A percentile compares a stretch with the other conserved stretches of the same genome.
phyloP scores from a whole-genome alignment of 2,329 filamentous ascomycete species.

The Colletotrichum sp. region DNA sequence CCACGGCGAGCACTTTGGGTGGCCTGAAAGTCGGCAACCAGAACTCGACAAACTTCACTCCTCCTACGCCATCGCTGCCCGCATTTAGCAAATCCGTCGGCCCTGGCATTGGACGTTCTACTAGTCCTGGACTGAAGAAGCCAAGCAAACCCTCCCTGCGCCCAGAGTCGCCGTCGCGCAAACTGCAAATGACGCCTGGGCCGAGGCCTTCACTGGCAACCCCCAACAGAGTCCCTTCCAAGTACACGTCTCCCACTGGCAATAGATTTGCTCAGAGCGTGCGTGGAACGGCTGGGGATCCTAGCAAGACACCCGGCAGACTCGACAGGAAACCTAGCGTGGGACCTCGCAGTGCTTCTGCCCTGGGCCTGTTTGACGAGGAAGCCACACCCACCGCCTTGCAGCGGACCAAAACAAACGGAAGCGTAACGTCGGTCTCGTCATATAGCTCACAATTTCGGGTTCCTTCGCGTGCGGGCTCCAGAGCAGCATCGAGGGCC shows the following conservation, averaged over 20 bases:
- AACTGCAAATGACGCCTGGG: conserved; percentile 66
- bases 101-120: conserved; percentile 58
- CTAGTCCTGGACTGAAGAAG: conserved; percentile 75
- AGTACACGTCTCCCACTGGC: conserved; percentile 68
- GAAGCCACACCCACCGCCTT: conserved; percentile 61
- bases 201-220: conserved; percentile 63
- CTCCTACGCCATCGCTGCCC: conserved; percentile 68
- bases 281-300: conserved; percentile 65
- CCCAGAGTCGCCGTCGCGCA: conserved; percentile 84
- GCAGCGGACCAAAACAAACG: conserved; percentile 58
- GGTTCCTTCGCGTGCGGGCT: conserved; percentile 50
- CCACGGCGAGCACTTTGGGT: conserved; percentile 66
- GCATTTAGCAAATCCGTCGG: conserved; percentile 92
- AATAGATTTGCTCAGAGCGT: conserved; percentile 69
- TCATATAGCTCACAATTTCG: conserved; percentile 59
- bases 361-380: conserved; percentile 61
- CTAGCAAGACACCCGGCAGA: conserved; percentile 56
- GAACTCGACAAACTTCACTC: conserved; percentile 64
- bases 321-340: conserved; percentile 56
- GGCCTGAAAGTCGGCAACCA: conserved; percentile 60
- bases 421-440: conserved; percentile 58
- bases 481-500: conserved; percentile 39
- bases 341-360: conserved; percentile 64
- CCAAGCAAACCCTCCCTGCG: conserved; percentile 76
- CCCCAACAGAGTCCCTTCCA: conserved; percentile 55